Evolutionary conservation across 106 monocot genomes (phyloP).

Genomic region (Iris macrosiphon): DNA sequence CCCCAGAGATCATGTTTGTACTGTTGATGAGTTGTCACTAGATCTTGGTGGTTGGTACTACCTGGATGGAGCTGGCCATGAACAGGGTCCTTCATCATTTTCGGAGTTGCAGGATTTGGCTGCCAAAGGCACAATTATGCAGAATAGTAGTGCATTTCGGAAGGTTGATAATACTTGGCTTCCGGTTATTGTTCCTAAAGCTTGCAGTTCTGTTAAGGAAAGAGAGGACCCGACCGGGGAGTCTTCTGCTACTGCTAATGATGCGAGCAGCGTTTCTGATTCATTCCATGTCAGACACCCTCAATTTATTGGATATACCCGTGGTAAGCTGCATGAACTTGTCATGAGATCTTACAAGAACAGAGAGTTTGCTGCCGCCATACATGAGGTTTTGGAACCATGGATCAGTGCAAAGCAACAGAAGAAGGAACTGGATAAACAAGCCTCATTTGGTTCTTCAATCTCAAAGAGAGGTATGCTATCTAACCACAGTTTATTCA

Average conservation of each 20-base stretch:
- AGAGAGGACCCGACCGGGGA: neutral
- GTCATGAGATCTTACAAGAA: conserved; percentile 98
- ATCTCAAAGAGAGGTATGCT: conserved; percentile 56
- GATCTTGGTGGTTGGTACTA: conserved; percentile 87
- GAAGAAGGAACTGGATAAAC: conserved; percentile 76
- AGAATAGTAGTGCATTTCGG: conserved; percentile 75
- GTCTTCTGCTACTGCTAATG: conserved; percentile 12
- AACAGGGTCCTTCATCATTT: conserved; percentile 87
- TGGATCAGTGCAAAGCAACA: conserved; percentile 83
- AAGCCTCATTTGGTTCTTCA: conserved; percentile 64
- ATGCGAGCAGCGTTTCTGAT: conserved; percentile 8
- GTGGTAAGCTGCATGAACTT: conserved; percentile 92
- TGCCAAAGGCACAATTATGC: conserved; percentile 46
- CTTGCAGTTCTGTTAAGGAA: conserved; percentile 17
- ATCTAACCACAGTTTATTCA: neutral
- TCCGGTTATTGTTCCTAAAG: conserved; percentile 37
- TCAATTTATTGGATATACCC: conserved; percentile 83
- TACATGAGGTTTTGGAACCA: conserved; percentile 96
- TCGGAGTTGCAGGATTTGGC: conserved; percentile 61
- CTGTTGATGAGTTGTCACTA: conserved; percentile 56
- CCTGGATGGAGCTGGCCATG: conserved; percentile 84
- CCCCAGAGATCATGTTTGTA: conserved; percentile 75
- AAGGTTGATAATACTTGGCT: conserved; percentile 91
- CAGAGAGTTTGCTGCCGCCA: conserved; percentile 85
- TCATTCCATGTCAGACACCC: conserved; percentile 63